Evolutionary conservation across 176 grass and related monocot species (phyloP).

Genomic region (Sorghum bicolor): Sorghum_bicolor_NCBIv3 NC_012871.2:75334001-75334500

Average conservation of each 20-base stretch:
- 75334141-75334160: conserved; percentile 53
- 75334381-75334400: conserved; percentile 97
- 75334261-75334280: background rate
- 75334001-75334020: conserved; percentile 2
- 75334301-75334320: conserved; percentile 58
- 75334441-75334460: background rate
- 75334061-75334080: background rate
- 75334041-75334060: background rate
- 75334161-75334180: conserved; percentile 31
- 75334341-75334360: conserved; percentile 93
- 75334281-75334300: conserved; percentile 30
- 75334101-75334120: conserved; percentile 69
- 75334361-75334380: conserved; percentile 99
- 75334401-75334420: conserved; percentile 88
- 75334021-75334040: conserved; percentile 4
- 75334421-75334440: conserved; percentile 23
- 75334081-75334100: conserved; percentile 6
- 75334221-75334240: conserved; percentile 15
- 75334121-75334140: conserved; percentile 49
- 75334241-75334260: background rate
- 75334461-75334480: background rate
- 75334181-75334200: conserved; percentile 49
- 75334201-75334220: conserved; percentile 34
- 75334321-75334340: conserved; percentile 57
- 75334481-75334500: background rate